phyloP scores from a whole-genome alignment of 768 basidiomycete genomes.

The Tremella fuciformis region DNA sequence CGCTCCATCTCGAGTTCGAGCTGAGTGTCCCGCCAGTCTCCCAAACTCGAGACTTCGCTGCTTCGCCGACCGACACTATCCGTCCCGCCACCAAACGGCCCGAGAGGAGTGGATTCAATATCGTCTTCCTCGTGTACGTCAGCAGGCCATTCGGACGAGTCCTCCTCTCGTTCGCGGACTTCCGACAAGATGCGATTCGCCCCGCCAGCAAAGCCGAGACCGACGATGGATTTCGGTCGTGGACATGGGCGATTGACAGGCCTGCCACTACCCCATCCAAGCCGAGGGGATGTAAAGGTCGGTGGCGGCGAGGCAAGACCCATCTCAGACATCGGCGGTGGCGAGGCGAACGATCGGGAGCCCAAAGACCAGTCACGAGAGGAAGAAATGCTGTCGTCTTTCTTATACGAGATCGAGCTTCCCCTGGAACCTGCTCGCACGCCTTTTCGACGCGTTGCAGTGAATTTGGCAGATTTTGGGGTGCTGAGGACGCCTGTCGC shows the following conservation, averaged over 20 bases:
- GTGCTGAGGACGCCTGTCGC: constrained; percentile 18
- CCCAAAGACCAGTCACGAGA: constrained; percentile 22
- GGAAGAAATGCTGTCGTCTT: constrained; percentile 25
- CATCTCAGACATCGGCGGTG: not conserved
- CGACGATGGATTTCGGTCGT: constrained; percentile 29
- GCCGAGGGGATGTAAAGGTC: constrained; percentile 9
- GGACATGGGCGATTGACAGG: constrained; percentile 33
- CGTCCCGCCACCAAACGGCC: not conserved
- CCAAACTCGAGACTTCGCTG: constrained; percentile 3
- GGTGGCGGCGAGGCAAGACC: constrained; percentile 14
- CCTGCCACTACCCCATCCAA: constrained; percentile 17
- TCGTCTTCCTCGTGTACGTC: constrained; percentile 1
- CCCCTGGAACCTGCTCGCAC: constrained; percentile 24
- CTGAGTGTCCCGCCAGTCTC: constrained; percentile 20
- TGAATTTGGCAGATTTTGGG: constrained; percentile 20
- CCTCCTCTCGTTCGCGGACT: constrained; percentile 34
- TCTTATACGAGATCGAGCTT: constrained; percentile 42
- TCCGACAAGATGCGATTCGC: constrained; percentile 33
- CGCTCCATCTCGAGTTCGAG: constrained; percentile 67
- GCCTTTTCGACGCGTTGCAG: constrained; percentile 12
- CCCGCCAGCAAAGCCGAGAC: constrained; percentile 27
- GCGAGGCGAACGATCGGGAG: constrained; percentile 7
- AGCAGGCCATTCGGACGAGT: constrained; percentile 3
- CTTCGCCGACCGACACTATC: constrained; percentile 4
- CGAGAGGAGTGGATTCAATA: constrained; percentile 10